A percentile compares a stretch with the other conserved stretches of the same genome.
These are phyloP conservation scores for Sextonia rubra DNA, from an alignment of 164 flowering plant genomes.

Conservation along the genomic window DNA sequence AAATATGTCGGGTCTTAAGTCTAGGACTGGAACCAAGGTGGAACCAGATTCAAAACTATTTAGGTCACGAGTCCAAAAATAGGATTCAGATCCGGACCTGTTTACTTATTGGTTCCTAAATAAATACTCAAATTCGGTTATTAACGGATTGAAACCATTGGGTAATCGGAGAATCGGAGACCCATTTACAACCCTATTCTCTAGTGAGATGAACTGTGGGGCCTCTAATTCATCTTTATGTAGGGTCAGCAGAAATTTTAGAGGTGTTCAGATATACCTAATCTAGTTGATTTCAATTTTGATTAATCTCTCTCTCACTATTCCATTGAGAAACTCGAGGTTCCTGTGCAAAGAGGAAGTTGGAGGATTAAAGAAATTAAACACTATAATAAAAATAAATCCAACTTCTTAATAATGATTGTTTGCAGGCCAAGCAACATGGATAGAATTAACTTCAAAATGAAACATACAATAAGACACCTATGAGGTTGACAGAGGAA, in stretches of 20 bases:
- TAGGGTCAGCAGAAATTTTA: slow-evolving; percentile 8
- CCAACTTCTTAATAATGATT: slow-evolving; percentile 5
- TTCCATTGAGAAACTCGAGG: neutral
- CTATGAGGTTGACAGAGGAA: slow-evolving; percentile 13
- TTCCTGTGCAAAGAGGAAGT: slow-evolving; percentile 4
- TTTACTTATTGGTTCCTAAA: too few species aligned
- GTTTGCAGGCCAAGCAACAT: slow-evolving; percentile 12
- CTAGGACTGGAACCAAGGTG: too few species aligned
- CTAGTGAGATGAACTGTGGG: neutral
- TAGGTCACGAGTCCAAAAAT: too few species aligned
- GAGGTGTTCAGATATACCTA: slow-evolving; percentile 25
- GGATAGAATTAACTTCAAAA: neutral
- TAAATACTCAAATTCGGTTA: too few species aligned
- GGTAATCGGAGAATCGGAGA: too few species aligned
- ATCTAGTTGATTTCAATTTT: slow-evolving; percentile 15
- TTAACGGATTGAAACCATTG: too few species aligned
- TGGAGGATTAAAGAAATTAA: slow-evolving; percentile 1
- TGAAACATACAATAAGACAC: neutral
- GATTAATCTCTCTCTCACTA: slow-evolving; percentile 1
- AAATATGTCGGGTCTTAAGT: too few species aligned
- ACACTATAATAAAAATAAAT: slow-evolving; percentile 5
- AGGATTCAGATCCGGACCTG: too few species aligned
- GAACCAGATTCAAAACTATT: too few species aligned
- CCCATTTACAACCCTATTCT: too few species aligned
- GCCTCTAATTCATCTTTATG: neutral